Base-by-base conservation (phyloP, 495 filamentous ascomycete species). In the Aspergillus sclerotioniger region DNA sequence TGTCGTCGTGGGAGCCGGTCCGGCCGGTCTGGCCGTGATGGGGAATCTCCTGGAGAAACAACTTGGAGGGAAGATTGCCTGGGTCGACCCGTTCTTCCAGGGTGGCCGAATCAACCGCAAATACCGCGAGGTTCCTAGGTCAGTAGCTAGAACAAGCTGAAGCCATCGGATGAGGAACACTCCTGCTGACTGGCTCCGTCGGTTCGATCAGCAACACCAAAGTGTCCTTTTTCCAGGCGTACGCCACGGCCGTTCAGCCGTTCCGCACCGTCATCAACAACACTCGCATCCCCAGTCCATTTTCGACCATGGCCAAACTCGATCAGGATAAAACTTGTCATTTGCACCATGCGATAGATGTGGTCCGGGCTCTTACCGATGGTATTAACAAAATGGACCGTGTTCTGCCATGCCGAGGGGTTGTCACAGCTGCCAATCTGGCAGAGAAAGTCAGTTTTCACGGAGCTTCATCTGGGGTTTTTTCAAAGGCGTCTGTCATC, bases 71-170 rank as follows among this genome's bases (percentile, higher is more conserved):
- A 71, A 71, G 45, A 77, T 84, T 43, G 70, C 78, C 57, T 84
- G 81, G 82, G 63, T 84, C 52, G 82, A 84, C 57, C 76, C 81
- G 53, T 65, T 63, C 6, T 82, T 84, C 50, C 71, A 79, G 48
- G 78, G 71, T 13, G 82, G 82, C 8, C 72, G 81, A 46, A 71
- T 85, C 19, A 66, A 82, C 54, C 66, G 71, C 48, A 79, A 76
- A 63, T 84, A 85, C 60, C 76, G 81, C 57, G 80, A 83, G 59
- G 82, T 84, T 37, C 82, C 81, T 7, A 80, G 76, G 80, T 81
- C 53, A 56, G 75, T 72, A 17, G 53, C 15, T 29, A 56, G 57
- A 44, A 12, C 32, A 28, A 48, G 15, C 45, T 39, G 37, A 51
- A 28, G 32, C 25, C 32, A n/a, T 44, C 25, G 41, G 54, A 56